Conservation (phyloP, 2,329 filamentous ascomycete genomes). For the Penicillium olsonii region DNA sequence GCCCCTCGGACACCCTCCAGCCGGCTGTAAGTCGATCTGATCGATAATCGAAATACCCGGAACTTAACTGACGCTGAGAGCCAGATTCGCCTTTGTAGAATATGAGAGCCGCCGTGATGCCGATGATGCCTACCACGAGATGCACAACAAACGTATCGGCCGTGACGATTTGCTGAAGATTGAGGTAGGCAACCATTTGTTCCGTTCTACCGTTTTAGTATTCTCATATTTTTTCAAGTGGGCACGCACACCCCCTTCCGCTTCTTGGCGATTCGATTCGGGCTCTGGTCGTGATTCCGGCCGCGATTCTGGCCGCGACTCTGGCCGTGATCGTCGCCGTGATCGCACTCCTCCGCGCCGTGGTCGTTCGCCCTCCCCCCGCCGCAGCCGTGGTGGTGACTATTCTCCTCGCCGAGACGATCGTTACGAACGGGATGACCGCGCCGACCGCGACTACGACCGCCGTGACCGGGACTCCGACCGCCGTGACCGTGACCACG, state of each 20-base stretch:
- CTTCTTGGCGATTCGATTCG: constrained; percentile 97
- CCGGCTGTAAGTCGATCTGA: constrained; percentile 74
- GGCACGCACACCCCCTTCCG: constrained; percentile 96
- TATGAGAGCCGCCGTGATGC: constrained; percentile 98
- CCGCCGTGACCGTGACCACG: constrained; percentile 52
- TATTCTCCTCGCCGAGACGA: constrained; percentile 90
- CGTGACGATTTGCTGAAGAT: constrained; percentile 97
- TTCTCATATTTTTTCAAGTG: constrained; percentile 62
- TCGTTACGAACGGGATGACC: constrained; percentile 72
- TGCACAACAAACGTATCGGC: constrained; percentile 99
- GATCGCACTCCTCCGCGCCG: constrained; percentile 77
- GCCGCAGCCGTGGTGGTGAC: constrained; percentile 63
- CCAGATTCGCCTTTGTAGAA: constrained; percentile 94
- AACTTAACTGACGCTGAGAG: constrained; percentile 3
- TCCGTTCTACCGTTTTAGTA: background rate
- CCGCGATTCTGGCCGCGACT: constrained; percentile 56
- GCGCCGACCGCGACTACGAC: constrained; percentile 74
- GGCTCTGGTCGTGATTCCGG: constrained; percentile 69
- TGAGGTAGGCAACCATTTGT: constrained; percentile 65
- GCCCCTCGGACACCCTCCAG: constrained; percentile 91
- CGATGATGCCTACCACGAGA: constrained; percentile 98
- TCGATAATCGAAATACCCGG: constrained; percentile 13
- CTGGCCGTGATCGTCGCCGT: constrained; percentile 70
- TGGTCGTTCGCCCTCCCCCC: constrained; percentile 61
- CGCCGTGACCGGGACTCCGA: constrained; percentile 71